These are phyloP conservation scores for Orbilia quercus DNA, from an alignment of 2,329 filamentous ascomycete genomes.

Conservation along the genomic window DNA sequence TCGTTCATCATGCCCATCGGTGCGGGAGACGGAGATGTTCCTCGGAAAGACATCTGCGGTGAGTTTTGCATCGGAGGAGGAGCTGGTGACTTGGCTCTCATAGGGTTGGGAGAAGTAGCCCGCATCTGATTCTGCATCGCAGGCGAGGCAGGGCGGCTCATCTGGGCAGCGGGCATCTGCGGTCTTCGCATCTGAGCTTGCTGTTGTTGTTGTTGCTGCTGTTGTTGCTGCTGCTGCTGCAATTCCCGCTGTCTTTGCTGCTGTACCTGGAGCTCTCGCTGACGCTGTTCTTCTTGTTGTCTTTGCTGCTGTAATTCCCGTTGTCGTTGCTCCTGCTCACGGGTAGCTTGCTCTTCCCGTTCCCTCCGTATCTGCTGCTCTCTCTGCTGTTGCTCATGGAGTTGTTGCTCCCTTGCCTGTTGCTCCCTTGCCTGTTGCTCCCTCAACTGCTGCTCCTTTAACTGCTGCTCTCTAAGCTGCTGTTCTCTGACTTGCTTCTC, in stretches of 20 bases:
- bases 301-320: slow-evolving; percentile 50
- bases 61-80: slow-evolving; percentile 50
- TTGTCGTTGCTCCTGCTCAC: slow-evolving; percentile 51
- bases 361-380: slow-evolving; percentile 43
- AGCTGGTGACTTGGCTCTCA: slow-evolving; percentile 43
- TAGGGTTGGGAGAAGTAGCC: slow-evolving; percentile 43
- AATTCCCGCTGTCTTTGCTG: slow-evolving; percentile 40
- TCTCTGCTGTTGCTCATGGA: slow-evolving; percentile 28
- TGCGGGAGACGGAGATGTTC: slow-evolving; percentile 38
- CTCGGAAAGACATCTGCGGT: slow-evolving; percentile 49
- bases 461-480: slow-evolving; percentile 39
- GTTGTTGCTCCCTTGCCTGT: slow-evolving; percentile 28
- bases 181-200: slow-evolving; percentile 54
- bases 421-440: slow-evolving; percentile 42
- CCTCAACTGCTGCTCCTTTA: slow-evolving; percentile 35
- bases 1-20: slow-evolving; percentile 52
- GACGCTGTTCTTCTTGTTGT: slow-evolving; percentile 52
- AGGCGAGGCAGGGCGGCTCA: slow-evolving; percentile 51
- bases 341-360: slow-evolving; percentile 38
- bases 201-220: slow-evolving; percentile 25
- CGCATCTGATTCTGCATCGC: slow-evolving; percentile 51
- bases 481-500: slow-evolving; percentile 46
- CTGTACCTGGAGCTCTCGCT: slow-evolving; percentile 44
- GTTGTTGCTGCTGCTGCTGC: slow-evolving; percentile 30
- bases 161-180: slow-evolving; percentile 51